Percentiles rank a stretch among this genome's conserved stretches.
phyloP scores from a whole-genome alignment of 768 basidiomycete species.

The Trametes sanguinea region DNA sequence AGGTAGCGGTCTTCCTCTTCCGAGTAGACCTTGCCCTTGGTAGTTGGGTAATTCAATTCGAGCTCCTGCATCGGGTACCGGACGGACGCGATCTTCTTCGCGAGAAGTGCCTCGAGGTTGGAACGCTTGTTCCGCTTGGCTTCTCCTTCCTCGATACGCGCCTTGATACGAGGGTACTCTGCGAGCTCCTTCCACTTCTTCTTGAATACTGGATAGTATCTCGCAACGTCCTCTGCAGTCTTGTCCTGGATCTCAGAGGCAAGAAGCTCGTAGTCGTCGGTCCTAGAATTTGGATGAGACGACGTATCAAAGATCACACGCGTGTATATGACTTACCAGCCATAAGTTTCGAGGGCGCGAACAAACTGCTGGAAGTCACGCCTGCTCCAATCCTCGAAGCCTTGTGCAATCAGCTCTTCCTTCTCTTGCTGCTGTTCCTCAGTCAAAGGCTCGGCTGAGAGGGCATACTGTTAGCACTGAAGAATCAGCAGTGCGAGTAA shows the following conservation, averaged over 20 bases:
- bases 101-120: slow-evolving; percentile 75
- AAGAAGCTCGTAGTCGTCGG: slow-evolving; percentile 64
- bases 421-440: slow-evolving; percentile 86
- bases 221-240: slow-evolving; percentile 71
- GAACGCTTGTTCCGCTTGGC: slow-evolving; percentile 86
- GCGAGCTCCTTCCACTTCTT: slow-evolving; percentile 86
- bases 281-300: slow-evolving; percentile 43
- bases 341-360: slow-evolving; percentile 73
- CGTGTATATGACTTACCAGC: slow-evolving; percentile 58
- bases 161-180: slow-evolving; percentile 81
- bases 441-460: slow-evolving; percentile 80
- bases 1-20: slow-evolving; percentile 98
- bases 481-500: background rate
- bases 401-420: slow-evolving; percentile 71
- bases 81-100: slow-evolving; percentile 80
- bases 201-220: slow-evolving; percentile 83
- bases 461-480: background rate
- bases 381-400: slow-evolving; percentile 90
- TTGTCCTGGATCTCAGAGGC: slow-evolving; percentile 86
- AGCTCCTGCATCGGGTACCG: slow-evolving; percentile 96
- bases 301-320: background rate
- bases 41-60: slow-evolving; percentile 91
- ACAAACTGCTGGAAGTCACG: slow-evolving; percentile 94
- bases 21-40: slow-evolving; percentile 94
- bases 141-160: slow-evolving; percentile 87